These are phyloP conservation scores for Leishmania mexicana DNA, from an alignment of 208 protist species.

Conservation along the genomic window DNA sequence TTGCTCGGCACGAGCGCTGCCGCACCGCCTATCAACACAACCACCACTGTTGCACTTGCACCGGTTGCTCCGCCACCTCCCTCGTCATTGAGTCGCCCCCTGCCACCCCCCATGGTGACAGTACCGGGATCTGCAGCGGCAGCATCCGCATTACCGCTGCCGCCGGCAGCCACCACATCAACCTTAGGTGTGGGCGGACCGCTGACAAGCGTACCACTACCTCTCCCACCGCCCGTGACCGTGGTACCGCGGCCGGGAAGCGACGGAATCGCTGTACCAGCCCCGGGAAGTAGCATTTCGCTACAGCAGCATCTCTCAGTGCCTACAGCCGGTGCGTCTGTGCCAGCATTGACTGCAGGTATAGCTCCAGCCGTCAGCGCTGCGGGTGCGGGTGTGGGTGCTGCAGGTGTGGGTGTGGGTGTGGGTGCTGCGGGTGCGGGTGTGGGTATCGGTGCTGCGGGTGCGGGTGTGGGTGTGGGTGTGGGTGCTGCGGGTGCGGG, in stretches of 20 bases:
- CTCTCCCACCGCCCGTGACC: not conserved
- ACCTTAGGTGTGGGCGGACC: slow-evolving; percentile 31
- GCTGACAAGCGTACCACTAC: not conserved
- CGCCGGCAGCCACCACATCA: slow-evolving; percentile 17
- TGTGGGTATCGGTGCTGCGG: not conserved
- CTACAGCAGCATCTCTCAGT: not conserved
- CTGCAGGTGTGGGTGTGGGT: not conserved
- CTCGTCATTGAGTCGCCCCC: not conserved
- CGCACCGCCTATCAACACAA: not conserved
- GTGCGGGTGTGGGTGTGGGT: not conserved
- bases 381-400: not conserved
- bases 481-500: not conserved
- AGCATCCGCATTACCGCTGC: slow-evolving; percentile 7
- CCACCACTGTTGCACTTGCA: not conserved
- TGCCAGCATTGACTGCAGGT: not conserved
- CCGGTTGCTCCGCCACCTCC: not conserved
- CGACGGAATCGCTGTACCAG: not conserved
- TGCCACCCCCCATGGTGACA: not conserved
- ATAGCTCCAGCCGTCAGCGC: not conserved
- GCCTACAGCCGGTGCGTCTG: not conserved
- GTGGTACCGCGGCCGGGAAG: not conserved
- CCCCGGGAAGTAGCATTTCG: not conserved
- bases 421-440: not conserved
- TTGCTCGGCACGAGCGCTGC: not conserved
- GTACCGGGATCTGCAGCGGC: not conserved